phyloP scores from a whole-genome alignment of 108 stramenopile genomes.

The Cyclostephanos invisitatus region DNA sequence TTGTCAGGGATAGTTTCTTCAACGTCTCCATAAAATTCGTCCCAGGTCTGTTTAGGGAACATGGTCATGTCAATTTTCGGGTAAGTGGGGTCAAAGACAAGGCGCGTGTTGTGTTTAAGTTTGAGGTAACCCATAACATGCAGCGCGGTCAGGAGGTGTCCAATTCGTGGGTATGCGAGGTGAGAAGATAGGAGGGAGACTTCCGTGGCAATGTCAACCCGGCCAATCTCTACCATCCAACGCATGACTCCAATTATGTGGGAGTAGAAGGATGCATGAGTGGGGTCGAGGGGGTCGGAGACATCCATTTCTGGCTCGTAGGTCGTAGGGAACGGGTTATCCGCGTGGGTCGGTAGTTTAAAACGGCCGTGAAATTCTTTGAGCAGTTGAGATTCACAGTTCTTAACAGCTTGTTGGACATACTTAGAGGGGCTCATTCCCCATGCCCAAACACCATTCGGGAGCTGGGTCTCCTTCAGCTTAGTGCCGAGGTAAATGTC shows the following conservation, averaged over 20 bases:
- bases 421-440: conserved; percentile 22
- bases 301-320: conserved; percentile 18
- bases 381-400: not conserved
- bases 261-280: conserved; percentile 14
- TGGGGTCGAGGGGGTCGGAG: not conserved
- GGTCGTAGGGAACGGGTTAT: conserved; percentile 28
- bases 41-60: conserved; percentile 8
- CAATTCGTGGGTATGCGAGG: conserved; percentile 37
- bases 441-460: conserved; percentile 12
- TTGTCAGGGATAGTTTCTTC: conserved; percentile 22
- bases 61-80: not conserved
- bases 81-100: conserved; percentile 37
- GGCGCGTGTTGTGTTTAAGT: not conserved
- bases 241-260: conserved; percentile 36
- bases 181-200: conserved; percentile 50
- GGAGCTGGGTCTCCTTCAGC: not conserved
- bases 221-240: conserved; percentile 60
- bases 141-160: conserved; percentile 41
- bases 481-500: conserved; percentile 42
- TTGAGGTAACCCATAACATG: not conserved
- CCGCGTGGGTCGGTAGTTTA: not conserved
- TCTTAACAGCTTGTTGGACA: conserved; percentile 18
- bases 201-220: conserved; percentile 49
- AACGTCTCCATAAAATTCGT: conserved; percentile 7
- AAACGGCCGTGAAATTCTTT: not conserved